Percentiles rank a stretch among this genome's conserved stretches.
phyloP scores from a whole-genome alignment of 2,329 filamentous ascomycete species.

The Fusarium equiseti region DNA sequence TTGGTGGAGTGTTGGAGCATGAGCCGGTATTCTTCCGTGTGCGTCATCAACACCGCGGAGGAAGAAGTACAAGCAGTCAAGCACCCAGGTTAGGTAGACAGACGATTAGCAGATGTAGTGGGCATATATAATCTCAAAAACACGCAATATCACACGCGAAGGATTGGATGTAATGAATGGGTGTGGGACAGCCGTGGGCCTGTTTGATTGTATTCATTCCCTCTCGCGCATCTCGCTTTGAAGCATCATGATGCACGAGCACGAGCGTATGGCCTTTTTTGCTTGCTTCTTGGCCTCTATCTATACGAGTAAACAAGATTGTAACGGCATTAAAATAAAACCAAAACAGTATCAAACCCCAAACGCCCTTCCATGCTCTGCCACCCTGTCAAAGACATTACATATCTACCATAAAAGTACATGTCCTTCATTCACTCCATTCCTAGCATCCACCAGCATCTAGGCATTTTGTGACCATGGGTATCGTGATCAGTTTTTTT shows the following conservation, averaged over 20 bases:
- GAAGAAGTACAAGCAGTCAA: not conserved
- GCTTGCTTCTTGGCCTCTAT: constrained; percentile 42
- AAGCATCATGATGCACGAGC: constrained; percentile 42
- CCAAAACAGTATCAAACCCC: constrained; percentile 31
- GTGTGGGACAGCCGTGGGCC: constrained; percentile 36
- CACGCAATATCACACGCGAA: constrained; percentile 3
- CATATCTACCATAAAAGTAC: constrained; percentile 47
- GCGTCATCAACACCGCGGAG: constrained; percentile 23
- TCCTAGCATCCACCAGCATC: constrained; percentile 17
- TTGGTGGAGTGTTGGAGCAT: constrained; percentile 40
- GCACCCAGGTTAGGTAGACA: not conserved
- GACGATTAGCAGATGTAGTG: not conserved
- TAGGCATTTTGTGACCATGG: constrained; percentile 30
- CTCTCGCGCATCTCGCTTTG: constrained; percentile 33
- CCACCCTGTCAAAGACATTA: constrained; percentile 47
- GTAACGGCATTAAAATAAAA: constrained; percentile 18
- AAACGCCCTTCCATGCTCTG: constrained; percentile 49
- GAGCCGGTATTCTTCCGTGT: constrained; percentile 41
- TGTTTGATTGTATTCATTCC: constrained; percentile 42
- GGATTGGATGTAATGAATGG: constrained; percentile 1
- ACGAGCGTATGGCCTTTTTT: constrained; percentile 31
- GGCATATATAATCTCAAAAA: not conserved
- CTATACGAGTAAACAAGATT: constrained; percentile 43
- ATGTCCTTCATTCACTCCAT: constrained; percentile 44
- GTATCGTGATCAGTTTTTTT: constrained; percentile 40